Evolutionary conservation across 108 stramenopile species (phyloP).

Genomic region (Cyclotella baltica): DNA sequence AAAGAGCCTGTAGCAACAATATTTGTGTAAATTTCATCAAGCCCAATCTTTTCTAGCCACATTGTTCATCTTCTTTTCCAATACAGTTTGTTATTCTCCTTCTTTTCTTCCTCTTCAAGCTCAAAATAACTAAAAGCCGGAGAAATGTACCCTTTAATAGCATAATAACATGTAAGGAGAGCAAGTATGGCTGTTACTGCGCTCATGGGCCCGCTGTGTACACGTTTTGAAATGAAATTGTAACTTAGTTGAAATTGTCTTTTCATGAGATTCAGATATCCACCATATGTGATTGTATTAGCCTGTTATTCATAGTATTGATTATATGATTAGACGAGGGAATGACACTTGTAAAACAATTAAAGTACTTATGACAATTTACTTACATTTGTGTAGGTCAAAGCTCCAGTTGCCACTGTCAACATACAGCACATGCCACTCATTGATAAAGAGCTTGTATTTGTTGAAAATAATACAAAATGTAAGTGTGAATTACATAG

Average conservation of each 20-base stretch:
- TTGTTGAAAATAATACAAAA: background rate
- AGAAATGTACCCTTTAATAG: constrained; percentile 34
- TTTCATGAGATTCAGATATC: constrained; percentile 38
- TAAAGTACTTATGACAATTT: too few relatives aligned
- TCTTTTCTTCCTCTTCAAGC: constrained; percentile 22
- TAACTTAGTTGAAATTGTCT: constrained; percentile 34
- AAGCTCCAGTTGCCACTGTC: constrained; percentile 40
- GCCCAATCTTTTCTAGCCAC: too few relatives aligned
- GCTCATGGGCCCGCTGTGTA: constrained; percentile 36
- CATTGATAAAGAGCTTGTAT: constrained; percentile 35
- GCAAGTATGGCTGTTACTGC: constrained; percentile 43
- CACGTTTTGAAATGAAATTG: constrained; percentile 30
- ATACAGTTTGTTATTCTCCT: background rate
- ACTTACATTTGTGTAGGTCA: constrained; percentile 43
- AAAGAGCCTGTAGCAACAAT: too few relatives aligned
- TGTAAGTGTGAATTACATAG: background rate
- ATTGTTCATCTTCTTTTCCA: background rate
- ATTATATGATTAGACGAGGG: background rate
- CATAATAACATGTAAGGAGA: constrained; percentile 31
- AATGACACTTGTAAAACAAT: background rate
- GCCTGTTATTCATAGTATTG: background rate
- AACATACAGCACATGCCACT: constrained; percentile 53
- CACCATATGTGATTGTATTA: constrained; percentile 49
- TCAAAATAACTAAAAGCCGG: constrained; percentile 49
- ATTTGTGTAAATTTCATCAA: too few relatives aligned